phyloP scores from a whole-genome alignment of 2,329 filamentous ascomycete genomes.

The Anthostomella pinea region DNA sequence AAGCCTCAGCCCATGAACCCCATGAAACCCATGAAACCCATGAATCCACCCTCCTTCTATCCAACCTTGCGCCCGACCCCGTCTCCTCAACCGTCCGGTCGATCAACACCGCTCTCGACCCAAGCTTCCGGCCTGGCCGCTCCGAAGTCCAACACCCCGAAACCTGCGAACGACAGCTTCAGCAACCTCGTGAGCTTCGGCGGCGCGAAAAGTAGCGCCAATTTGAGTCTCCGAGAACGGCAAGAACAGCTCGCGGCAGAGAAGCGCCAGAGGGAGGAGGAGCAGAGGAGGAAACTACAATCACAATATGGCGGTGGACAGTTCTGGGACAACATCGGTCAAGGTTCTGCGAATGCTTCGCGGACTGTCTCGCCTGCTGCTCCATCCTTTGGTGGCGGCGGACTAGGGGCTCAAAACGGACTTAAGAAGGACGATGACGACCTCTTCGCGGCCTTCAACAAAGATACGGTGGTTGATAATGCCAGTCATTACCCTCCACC shows the following conservation, averaged over 20 bases:
- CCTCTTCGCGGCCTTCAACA: constrained; percentile 65
- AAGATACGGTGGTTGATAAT: constrained; percentile 64
- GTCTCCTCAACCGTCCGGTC: constrained; percentile 53
- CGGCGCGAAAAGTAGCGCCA: constrained; percentile 60
- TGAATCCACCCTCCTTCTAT: constrained; percentile 30
- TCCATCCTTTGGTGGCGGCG: constrained; percentile 28
- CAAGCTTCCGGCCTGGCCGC: constrained; percentile 44
- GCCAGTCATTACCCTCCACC: constrained; percentile 63
- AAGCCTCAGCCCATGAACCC: constrained; percentile 28
- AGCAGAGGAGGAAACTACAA: constrained; percentile 68
- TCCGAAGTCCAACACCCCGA: constrained; percentile 45
- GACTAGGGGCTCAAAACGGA: constrained; percentile 28
- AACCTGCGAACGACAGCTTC: constrained; percentile 68
- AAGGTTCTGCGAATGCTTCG: constrained; percentile 45
- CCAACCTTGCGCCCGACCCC: constrained; percentile 52
- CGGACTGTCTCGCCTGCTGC: constrained; percentile 44
- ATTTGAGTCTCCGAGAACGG: constrained; percentile 74
- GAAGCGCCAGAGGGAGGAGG: constrained; percentile 70
- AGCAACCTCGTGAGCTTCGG: constrained; percentile 69
- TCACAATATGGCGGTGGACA: constrained; percentile 73
- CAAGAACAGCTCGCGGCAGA: constrained; percentile 65
- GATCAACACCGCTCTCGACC: constrained; percentile 54
- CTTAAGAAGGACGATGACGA: constrained; percentile 51
- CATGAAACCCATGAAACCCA: constrained; percentile 27
- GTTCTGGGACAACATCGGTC: constrained; percentile 73